phyloP scores from a whole-genome alignment of 192 early-diverging fungal species.

The Umbelopsis isabellina region DNA sequence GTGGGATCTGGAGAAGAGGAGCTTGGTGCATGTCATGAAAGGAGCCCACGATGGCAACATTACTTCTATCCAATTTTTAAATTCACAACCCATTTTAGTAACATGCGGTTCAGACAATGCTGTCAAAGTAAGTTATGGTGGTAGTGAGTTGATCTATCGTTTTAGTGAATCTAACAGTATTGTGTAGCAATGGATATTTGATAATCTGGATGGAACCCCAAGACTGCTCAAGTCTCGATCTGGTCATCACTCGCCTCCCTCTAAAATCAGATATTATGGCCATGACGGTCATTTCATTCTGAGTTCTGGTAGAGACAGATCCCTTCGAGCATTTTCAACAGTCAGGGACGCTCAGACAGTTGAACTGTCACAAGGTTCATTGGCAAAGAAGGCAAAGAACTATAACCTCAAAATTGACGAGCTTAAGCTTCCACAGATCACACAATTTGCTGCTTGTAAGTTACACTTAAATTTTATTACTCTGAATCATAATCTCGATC shows the following conservation, averaged over 20 bases:
- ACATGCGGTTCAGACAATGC: conserved; percentile 91
- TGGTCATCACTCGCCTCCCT: conserved; percentile 89
- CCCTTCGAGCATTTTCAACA: conserved; percentile 81
- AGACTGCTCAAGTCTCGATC: conserved; percentile 81
- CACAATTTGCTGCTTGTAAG: conserved; percentile 72
- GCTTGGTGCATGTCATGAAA: conserved; percentile 77
- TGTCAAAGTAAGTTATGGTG: conserved; percentile 63
- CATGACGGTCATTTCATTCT: conserved; percentile 74
- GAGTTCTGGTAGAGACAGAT: conserved; percentile 81
- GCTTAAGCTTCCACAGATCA: conserved; percentile 74
- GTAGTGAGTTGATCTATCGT: not conserved
- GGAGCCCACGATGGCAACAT: conserved; percentile 85
- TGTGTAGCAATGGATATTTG: conserved; percentile 92
- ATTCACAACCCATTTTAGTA: conserved; percentile 83
- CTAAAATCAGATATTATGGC: conserved; percentile 77
- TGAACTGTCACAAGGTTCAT: conserved; percentile 85
- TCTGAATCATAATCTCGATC: not conserved
- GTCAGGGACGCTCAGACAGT: conserved; percentile 82
- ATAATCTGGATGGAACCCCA: conserved; percentile 77
- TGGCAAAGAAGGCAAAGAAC: conserved; percentile 70
- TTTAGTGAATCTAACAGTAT: not conserved
- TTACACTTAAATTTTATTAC: conserved; percentile 6
- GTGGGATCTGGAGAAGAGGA: conserved; percentile 88
- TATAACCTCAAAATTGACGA: conserved; percentile 62
- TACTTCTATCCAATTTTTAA: conserved; percentile 78